A percentile compares a stretch with the other conserved stretches of the same genome.
Conservation (phyloP, 2,329 filamentous ascomycete species). For the Penicillium freii region DNA sequence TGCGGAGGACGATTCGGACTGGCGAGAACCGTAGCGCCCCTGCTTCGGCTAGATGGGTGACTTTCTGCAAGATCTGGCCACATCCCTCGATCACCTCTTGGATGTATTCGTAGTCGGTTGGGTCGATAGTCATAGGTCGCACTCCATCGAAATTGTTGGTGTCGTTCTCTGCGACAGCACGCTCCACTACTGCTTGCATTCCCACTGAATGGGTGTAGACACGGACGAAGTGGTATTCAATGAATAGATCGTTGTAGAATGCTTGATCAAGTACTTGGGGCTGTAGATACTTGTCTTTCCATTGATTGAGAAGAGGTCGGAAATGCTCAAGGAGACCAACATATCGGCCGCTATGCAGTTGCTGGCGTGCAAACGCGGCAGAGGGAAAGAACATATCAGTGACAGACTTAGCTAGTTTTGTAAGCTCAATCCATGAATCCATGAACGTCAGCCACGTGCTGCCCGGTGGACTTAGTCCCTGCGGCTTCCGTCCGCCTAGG, state of each 20-base stretch:
- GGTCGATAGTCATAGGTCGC: slow-evolving; percentile 46
- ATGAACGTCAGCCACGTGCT: slow-evolving; percentile 54
- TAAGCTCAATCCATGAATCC: slow-evolving; percentile 52
- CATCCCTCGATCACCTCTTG: slow-evolving; percentile 57
- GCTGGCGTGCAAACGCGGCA: slow-evolving; percentile 35
- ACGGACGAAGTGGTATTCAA: slow-evolving; percentile 52
- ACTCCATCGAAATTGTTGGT: slow-evolving; percentile 36
- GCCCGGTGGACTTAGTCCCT: slow-evolving; percentile 41
- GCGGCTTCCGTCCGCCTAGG: slow-evolving; percentile 29
- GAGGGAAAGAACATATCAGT: slow-evolving; percentile 55
- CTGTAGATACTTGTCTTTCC: slow-evolving; percentile 39
- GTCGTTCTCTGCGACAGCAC: slow-evolving; percentile 43
- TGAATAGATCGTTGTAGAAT: slow-evolving; percentile 51
- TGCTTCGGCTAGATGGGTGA: slow-evolving; percentile 49
- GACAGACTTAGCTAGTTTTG: slow-evolving; percentile 51
- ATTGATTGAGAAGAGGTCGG: slow-evolving; percentile 38
- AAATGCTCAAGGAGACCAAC: slow-evolving; percentile 49
- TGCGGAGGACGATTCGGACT: slow-evolving; percentile 53
- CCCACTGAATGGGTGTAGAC: slow-evolving; percentile 49
- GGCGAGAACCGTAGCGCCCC: slow-evolving; percentile 52
- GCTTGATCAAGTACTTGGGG: slow-evolving; percentile 31
- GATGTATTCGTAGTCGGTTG: slow-evolving; percentile 55
- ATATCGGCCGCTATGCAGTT: slow-evolving; percentile 49
- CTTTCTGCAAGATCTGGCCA: slow-evolving; percentile 52
- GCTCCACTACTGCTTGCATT: slow-evolving; percentile 58